Base-by-base conservation (phyloP, 129 eudicot genomes). In the Silybum marianum region DNA sequence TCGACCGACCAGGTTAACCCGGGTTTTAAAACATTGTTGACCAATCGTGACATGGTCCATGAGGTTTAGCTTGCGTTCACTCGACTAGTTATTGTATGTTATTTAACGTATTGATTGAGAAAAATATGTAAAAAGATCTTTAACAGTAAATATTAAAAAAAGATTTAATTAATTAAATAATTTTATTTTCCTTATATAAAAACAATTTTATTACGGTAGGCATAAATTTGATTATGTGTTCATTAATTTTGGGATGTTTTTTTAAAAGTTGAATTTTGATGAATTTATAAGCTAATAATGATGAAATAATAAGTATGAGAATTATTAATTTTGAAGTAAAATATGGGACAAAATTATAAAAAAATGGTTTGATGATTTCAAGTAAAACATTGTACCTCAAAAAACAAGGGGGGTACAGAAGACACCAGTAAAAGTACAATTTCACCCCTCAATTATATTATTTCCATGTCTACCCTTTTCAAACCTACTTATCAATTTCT, bases 311-410 rank as follows among this genome's bases (percentile, higher is more conserved):
- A 54, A 9, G 22, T 16, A 4, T 54, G 60, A 54, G 63, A 4
- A 54, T 54, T 6, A 32, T 28, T 48, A 48, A 13, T 26, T 11
- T 69, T 69, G 21, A 69, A 26, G 39, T 26, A 30, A 16, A 69
- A 69, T 14, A 11, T 26, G 32, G 19, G 36, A 69, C 40, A 26
- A 69, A 69, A 69, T 34, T 13, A 69, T 69, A 18, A 19, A 69
- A 40, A 26, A 69, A 25, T 26, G 3, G 39, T 44, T 22, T 46
- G 42, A 74, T 74, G 18, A 74, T 23, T 42, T 74, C 26, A 74
- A 51, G 26, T 32, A 75, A 16, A 75, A 75, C 78, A 23, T 18
- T 75, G 79, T 75, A 75, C 79, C 79, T 75, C 28, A 51, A 75
- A 72, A 30, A 75, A 75, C 69, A 51, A 75, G 70, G 79, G 28